phyloP scores from a whole-genome alignment of 495 filamentous ascomycete species.

The Annulohypoxylon moriforme region DNA sequence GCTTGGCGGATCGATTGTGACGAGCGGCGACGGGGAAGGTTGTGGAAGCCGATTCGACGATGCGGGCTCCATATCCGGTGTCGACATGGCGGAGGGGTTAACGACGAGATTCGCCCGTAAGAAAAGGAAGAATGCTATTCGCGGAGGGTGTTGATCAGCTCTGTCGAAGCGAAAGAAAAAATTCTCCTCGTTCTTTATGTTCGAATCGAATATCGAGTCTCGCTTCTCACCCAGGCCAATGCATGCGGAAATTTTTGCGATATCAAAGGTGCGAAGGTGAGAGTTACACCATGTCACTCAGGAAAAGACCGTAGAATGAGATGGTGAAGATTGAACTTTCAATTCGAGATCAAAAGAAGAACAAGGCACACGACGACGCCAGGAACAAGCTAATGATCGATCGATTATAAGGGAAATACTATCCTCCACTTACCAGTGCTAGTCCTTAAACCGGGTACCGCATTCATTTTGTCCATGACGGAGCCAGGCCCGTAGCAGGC shows the following conservation, averaged over 20 bases:
- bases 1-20: conserved; percentile 38
- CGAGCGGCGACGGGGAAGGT: conserved; percentile 48
- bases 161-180: conserved; percentile 27
- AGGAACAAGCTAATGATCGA: conserved; percentile 14
- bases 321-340: conserved; percentile 40
- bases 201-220: conserved; percentile 9
- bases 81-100: conserved; percentile 58
- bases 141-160: conserved; percentile 30
- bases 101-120: conserved; percentile 67
- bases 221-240: conserved; percentile 25
- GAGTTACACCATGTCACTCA: conserved; percentile 35
- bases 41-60: conserved; percentile 46
- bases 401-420: conserved; percentile 19
- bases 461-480: conserved; percentile 60
- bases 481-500: conserved; percentile 53
- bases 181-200: conserved; percentile 7
- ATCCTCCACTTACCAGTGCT: conserved; percentile 58
- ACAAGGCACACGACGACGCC: conserved; percentile 8
- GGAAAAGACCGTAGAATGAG: conserved; percentile 23
- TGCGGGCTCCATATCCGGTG: conserved; percentile 56
- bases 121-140: conserved; percentile 66
- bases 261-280: conserved; percentile 16
- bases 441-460: conserved; percentile 61
- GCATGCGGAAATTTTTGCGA: conserved; percentile 7
- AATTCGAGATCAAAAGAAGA: conserved; percentile 26